Percentiles rank a stretch among this genome's conserved stretches.
These are phyloP conservation scores for Clarireedia hainanense DNA, from an alignment of 2,329 filamentous ascomycete species.

Conservation along the genomic window DNA sequence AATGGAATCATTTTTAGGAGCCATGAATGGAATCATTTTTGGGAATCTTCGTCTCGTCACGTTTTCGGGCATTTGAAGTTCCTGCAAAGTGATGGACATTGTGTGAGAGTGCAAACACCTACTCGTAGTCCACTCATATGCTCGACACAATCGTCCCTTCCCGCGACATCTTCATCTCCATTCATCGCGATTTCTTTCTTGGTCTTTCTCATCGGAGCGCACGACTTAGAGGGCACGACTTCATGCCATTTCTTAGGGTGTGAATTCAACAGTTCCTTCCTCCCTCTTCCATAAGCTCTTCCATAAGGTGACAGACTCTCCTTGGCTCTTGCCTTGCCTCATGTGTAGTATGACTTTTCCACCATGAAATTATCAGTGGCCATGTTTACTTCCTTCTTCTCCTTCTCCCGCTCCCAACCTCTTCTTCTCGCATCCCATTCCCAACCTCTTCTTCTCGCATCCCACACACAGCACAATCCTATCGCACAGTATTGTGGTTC, in stretches of 20 bases:
- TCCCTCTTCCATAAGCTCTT: no score
- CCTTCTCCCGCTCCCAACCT: slow-evolving; percentile 1
- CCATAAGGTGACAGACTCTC: not conserved
- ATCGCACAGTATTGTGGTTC: not conserved
- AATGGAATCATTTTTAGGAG: no score
- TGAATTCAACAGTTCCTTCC: no score
- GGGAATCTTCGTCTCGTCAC: no score
- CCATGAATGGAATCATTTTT: not conserved
- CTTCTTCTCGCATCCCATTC: not conserved
- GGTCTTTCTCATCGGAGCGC: no score
- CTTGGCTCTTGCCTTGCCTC: not conserved
- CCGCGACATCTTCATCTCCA: no score
- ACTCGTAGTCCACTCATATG: no score
- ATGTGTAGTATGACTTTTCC: not conserved
- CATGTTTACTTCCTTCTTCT: slow-evolving; percentile 1
- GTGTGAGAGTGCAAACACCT: no score
- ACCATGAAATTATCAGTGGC: not conserved
- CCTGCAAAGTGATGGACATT: no score
- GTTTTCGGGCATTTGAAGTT: no score
- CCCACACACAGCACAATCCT: not conserved
- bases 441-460: not conserved
- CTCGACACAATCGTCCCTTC: no score
- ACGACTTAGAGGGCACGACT: not conserved
- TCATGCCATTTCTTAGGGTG: no score
- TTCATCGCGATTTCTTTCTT: not conserved